Percentiles rank a stretch among this genome's conserved stretches.
phyloP scores from a whole-genome alignment of 257 asterid species.

The Verbascum thapsus region DNA sequence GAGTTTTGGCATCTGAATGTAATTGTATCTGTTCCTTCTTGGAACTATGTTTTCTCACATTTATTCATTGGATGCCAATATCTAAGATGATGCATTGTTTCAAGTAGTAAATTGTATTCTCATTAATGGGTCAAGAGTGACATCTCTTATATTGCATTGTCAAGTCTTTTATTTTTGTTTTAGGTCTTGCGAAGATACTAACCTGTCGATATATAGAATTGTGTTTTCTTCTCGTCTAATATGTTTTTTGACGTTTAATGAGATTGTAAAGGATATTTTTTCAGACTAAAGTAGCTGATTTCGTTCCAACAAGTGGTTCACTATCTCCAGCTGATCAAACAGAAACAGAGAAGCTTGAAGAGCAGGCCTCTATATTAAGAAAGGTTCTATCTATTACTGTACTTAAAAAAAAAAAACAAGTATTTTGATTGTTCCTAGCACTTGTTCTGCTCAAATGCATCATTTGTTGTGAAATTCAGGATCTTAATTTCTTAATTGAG shows the following conservation, averaged over 20 bases:
- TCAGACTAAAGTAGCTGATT: slow-evolving; percentile 65
- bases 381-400: slow-evolving; percentile 65
- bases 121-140: neutral
- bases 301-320: slow-evolving; percentile 42
- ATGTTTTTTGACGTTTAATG: slow-evolving; percentile 16
- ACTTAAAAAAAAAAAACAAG: neutral
- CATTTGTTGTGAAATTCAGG: slow-evolving; percentile 10
- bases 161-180: too few relatives aligned
- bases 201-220: too few relatives aligned
- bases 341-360: slow-evolving; percentile 77
- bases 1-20: too few relatives aligned
- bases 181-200: too few relatives aligned
- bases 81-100: neutral
- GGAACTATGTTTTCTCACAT: neutral
- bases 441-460: slow-evolving; percentile 13
- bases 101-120: neutral
- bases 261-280: too few relatives aligned
- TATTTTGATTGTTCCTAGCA: slow-evolving; percentile 2
- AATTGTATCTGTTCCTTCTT: too few relatives aligned
- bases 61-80: neutral
- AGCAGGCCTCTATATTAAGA: slow-evolving; percentile 56
- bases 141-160: neutral
- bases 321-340: slow-evolving; percentile 58
- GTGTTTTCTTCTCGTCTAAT: too few relatives aligned
- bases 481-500: too few relatives aligned